Conservation (phyloP, 2,329 filamentous ascomycete species). For the Sclerotinia trifoliorum region DNA sequence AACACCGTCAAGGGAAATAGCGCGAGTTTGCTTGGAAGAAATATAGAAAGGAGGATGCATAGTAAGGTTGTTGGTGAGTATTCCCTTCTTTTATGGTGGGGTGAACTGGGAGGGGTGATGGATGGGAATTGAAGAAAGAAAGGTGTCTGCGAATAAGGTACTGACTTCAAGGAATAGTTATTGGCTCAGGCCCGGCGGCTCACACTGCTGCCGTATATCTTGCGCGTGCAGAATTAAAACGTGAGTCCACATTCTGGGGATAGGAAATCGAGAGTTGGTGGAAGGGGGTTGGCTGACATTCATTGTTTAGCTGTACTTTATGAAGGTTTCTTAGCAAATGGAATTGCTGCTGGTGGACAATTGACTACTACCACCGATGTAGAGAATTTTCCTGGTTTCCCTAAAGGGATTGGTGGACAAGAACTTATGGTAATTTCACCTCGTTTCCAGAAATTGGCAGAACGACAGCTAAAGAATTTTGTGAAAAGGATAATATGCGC, state of each 20-base stretch:
- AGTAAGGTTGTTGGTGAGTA: slow-evolving; percentile 84
- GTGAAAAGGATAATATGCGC: slow-evolving; percentile 72
- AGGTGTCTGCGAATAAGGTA: slow-evolving; percentile 6
- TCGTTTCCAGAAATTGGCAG: background rate
- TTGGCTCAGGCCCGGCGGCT: slow-evolving; percentile 93
- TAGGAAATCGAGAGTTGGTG: slow-evolving; percentile 34
- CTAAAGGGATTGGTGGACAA: slow-evolving; percentile 79
- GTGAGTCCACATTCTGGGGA: slow-evolving; percentile 36
- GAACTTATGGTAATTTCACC: slow-evolving; percentile 66
- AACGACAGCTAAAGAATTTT: slow-evolving; percentile 2
- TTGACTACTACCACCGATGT: slow-evolving; percentile 97
- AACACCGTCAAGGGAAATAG: slow-evolving; percentile 40
- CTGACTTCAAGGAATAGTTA: slow-evolving; percentile 50
- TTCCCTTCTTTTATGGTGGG: slow-evolving; percentile 2
- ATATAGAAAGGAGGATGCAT: slow-evolving; percentile 68
- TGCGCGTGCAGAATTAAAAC: slow-evolving; percentile 88
- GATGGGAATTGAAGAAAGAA: background rate
- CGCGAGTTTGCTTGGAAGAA: slow-evolving; percentile 35
- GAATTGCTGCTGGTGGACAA: slow-evolving; percentile 93
- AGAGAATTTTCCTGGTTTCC: slow-evolving; percentile 97
- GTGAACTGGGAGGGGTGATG: background rate
- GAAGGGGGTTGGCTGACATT: slow-evolving; percentile 17
- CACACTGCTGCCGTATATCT: slow-evolving; percentile 98
- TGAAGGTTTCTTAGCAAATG: slow-evolving; percentile 96
- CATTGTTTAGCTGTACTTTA: slow-evolving; percentile 71